Conservation (phyloP, 2,329 filamentous ascomycete genomes). For the Albophoma yamanashiensis region DNA sequence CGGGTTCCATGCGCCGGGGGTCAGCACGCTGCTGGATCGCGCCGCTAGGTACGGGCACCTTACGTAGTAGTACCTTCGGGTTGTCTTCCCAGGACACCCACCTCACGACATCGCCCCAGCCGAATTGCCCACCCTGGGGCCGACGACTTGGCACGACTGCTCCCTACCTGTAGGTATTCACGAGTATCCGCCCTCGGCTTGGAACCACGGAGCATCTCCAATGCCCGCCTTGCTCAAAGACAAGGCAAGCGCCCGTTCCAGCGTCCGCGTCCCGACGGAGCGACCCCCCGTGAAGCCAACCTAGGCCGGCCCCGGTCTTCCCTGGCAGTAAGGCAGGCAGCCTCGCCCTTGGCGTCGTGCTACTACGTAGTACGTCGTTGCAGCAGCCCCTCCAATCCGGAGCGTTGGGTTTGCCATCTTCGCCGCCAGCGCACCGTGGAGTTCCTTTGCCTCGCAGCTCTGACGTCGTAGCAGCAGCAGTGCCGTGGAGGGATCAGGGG, state of each 20-base stretch:
- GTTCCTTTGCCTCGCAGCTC: background rate
- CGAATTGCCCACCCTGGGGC: background rate
- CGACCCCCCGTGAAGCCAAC: background rate
- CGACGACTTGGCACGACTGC: background rate
- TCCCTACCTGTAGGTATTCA: no score
- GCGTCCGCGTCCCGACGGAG: background rate
- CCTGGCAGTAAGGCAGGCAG: no score
- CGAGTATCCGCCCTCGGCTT: background rate
- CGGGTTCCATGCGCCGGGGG: background rate
- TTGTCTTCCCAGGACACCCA: no score
- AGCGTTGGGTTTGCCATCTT: background rate
- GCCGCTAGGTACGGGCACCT: no score
- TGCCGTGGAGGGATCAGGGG: background rate
- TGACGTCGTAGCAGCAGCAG: background rate
- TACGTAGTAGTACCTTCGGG: no score
- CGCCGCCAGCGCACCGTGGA: background rate
- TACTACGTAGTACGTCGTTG: no score
- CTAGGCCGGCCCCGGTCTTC: background rate
- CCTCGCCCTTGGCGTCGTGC: background rate
- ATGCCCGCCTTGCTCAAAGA: background rate
- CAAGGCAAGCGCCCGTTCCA: background rate
- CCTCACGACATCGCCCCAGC: background rate
- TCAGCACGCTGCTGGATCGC: background rate
- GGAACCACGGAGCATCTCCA: background rate
- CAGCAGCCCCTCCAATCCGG: background rate